Conservation (phyloP, 2,329 filamentous ascomycete genomes). For the Cryphonectria carpinicola region DNA sequence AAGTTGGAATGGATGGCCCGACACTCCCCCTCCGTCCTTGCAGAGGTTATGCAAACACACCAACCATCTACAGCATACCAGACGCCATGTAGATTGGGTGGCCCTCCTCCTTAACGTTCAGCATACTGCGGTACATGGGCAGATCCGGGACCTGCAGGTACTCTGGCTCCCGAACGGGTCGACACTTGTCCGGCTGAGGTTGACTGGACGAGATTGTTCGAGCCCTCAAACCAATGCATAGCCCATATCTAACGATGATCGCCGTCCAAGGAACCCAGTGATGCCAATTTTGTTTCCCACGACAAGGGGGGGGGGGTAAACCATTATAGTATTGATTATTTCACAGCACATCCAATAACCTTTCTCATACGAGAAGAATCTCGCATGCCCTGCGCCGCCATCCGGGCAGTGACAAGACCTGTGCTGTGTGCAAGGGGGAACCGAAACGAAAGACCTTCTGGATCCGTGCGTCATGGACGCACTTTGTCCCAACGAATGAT, state of each 20-base stretch:
- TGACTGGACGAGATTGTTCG: not conserved
- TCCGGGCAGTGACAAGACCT: too few species aligned
- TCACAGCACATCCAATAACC: not conserved
- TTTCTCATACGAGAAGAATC: not conserved
- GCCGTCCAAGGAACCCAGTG: not conserved
- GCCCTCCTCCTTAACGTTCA: not conserved
- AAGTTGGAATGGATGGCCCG: not conserved
- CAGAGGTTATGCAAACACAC: not conserved
- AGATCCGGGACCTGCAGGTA: slow-evolving; percentile 8
- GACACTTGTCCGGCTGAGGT: not conserved
- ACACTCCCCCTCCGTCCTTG: not conserved
- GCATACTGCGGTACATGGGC: not conserved
- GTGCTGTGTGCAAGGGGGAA: too few species aligned
- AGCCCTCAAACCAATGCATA: not conserved
- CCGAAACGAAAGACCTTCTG: not conserved
- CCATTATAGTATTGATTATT: not conserved
- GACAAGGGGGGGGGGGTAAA: not conserved
- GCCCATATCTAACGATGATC: not conserved
- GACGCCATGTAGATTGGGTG: not conserved
- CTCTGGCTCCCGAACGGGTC: not conserved
- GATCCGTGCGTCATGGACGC: too few species aligned
- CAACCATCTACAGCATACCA: not conserved
- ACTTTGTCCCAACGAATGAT: not conserved
- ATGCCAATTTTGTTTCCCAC: not conserved
- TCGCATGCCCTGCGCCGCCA: not conserved